Conservation (phyloP, 2,329 filamentous ascomycete species). For the Orbilia javanica region DNA sequence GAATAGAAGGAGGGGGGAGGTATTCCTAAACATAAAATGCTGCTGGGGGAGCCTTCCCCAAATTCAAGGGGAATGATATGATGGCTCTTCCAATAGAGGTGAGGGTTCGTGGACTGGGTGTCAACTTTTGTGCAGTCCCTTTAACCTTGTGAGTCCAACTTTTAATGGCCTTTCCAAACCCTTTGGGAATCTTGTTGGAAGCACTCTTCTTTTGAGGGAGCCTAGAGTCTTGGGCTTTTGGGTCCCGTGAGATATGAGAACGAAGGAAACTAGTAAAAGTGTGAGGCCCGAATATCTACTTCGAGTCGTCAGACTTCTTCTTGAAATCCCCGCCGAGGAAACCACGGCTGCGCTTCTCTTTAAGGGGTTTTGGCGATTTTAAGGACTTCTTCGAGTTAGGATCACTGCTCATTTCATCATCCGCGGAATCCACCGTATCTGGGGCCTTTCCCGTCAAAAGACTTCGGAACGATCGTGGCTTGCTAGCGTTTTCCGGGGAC, state of each 20-base stretch:
- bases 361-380: slow-evolving; percentile 40
- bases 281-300: slow-evolving; percentile 35
- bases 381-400: slow-evolving; percentile 41
- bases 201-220: slow-evolving; percentile 12
- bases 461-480: slow-evolving; percentile 50
- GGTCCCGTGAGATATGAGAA: neutral
- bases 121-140: slow-evolving; percentile 30
- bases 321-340: slow-evolving; percentile 47
- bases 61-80: slow-evolving; percentile 1
- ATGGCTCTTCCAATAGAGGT: slow-evolving; percentile 18
- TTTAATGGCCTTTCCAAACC: slow-evolving; percentile 28
- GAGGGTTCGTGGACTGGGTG: neutral
- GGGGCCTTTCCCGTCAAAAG: slow-evolving; percentile 43
- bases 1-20: slow-evolving; percentile 12
- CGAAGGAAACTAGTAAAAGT: slow-evolving; percentile 1
- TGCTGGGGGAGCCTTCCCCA: slow-evolving; percentile 24
- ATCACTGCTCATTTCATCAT: slow-evolving; percentile 49
- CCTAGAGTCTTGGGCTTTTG: neutral
- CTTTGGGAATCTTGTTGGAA: slow-evolving; percentile 11
- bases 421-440: slow-evolving; percentile 52
- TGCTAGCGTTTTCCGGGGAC: slow-evolving; percentile 40
- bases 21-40: slow-evolving; percentile 42
- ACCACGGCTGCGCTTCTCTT: slow-evolving; percentile 53
- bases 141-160: slow-evolving; percentile 45
- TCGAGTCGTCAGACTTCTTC: slow-evolving; percentile 51